Percentiles rank a stretch among this genome's conserved stretches.
Conservation (phyloP, 805 yeast genomes). For the Candida nonsorbophila region DNA sequence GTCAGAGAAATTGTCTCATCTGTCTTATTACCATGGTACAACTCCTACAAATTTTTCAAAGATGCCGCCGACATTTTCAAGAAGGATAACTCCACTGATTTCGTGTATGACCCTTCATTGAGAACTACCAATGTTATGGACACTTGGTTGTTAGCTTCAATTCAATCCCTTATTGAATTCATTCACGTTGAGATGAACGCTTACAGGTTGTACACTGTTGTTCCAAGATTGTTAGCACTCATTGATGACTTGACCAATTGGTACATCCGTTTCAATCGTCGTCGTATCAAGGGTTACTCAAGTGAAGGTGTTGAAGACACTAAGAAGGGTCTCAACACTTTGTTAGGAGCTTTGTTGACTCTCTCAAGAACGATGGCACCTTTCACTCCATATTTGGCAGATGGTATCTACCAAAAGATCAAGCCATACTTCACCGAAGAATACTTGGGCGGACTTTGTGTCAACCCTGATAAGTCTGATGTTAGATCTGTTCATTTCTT, state of each 20-base stretch:
- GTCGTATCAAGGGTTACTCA: conserved; percentile 84
- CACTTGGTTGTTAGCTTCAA: conserved; percentile 93
- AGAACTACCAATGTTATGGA: conserved; percentile 90
- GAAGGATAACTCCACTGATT: conserved; percentile 67
- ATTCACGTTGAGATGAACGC: conserved; percentile 87
- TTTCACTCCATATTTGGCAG: conserved; percentile 94
- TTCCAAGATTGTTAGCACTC: conserved; percentile 81
- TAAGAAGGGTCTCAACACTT: conserved; percentile 78
- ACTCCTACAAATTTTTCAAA: conserved; percentile 92
- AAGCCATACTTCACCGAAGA: conserved; percentile 56
- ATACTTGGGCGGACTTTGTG: conserved; percentile 39
- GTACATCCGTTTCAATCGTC: conserved; percentile 97
- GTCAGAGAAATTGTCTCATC: conserved; percentile 96
- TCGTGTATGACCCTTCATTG: conserved; percentile 62
- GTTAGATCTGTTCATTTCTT: conserved; percentile 88
- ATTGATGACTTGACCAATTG: conserved; percentile 96
- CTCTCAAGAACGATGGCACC: conserved; percentile 97
- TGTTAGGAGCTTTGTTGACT: conserved; percentile 84
- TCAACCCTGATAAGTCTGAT: conserved; percentile 47
- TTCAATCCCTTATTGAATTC: conserved; percentile 82
- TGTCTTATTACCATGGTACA: conserved; percentile 98
- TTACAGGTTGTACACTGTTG: conserved; percentile 92
- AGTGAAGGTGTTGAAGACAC: conserved; percentile 84
- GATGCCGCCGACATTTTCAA: conserved; percentile 84
- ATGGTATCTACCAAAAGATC: conserved; percentile 77